These are phyloP conservation scores for Cercospora sp. DNA, from an alignment of 2,329 filamentous ascomycete genomes.

Conservation along the genomic window DNA sequence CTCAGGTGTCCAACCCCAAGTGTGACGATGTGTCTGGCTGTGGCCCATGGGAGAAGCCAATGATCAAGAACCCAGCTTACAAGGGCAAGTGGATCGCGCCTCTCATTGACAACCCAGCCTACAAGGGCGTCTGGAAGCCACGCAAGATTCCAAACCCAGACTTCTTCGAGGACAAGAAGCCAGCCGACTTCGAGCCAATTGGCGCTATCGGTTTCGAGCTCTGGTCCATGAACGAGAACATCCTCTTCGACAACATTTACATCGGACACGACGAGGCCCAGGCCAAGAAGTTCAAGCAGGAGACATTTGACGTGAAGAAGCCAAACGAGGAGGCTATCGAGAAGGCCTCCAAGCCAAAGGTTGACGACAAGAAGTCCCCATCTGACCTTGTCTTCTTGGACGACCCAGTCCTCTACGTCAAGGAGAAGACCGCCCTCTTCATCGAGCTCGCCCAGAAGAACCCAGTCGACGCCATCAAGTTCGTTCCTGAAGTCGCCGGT, in stretches of 20 bases:
- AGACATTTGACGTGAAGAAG: slow-evolving; percentile 89
- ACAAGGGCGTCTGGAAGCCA: slow-evolving; percentile 94
- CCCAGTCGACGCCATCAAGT: slow-evolving; percentile 80
- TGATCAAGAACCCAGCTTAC: slow-evolving; percentile 93
- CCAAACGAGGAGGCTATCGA: slow-evolving; percentile 77
- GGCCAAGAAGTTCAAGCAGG: slow-evolving; percentile 80
- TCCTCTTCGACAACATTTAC: slow-evolving; percentile 99
- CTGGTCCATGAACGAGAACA: slow-evolving; percentile 99
- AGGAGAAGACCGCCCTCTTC: slow-evolving; percentile 93
- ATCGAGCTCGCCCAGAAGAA: slow-evolving; percentile 78
- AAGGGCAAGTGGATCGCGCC: slow-evolving; percentile 98
- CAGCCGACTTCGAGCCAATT: slow-evolving; percentile 96
- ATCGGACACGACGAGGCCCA: slow-evolving; percentile 96
- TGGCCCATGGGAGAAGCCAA: slow-evolving; percentile 85
- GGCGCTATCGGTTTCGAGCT: slow-evolving; percentile 98
- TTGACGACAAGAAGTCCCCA: slow-evolving; percentile 64
- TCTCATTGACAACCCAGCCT: slow-evolving; percentile 92
- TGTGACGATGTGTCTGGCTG: slow-evolving; percentile 91
- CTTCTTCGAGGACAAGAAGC: slow-evolving; percentile 96
- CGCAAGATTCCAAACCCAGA: slow-evolving; percentile 95
- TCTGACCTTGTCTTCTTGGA: slow-evolving; percentile 83
- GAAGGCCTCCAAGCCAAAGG: slow-evolving; percentile 73
- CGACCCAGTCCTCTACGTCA: slow-evolving; percentile 82
- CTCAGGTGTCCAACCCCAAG: slow-evolving; percentile 92
- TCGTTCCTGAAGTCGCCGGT: slow-evolving; percentile 87